phyloP scores from a whole-genome alignment of 768 basidiomycete genomes.

The Gloeophyllum trabeum region DNA sequence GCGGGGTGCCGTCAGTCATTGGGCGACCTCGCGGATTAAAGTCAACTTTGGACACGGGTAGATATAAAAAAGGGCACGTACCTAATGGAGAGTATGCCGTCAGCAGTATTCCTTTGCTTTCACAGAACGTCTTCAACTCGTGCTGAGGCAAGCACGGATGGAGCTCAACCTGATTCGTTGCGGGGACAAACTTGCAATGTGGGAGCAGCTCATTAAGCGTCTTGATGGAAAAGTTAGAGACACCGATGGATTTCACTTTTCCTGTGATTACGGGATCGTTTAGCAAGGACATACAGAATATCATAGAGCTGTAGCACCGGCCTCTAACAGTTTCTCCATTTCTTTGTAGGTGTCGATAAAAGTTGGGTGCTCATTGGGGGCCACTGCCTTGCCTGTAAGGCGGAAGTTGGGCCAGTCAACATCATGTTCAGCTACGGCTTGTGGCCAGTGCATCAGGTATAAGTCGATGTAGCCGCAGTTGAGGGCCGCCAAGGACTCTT shows the following conservation, averaged over 20 bases:
- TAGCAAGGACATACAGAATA: neutral
- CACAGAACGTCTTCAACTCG: constrained; percentile 30
- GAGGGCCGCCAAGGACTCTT: constrained; percentile 22
- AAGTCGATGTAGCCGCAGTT: constrained; percentile 34
- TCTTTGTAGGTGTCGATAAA: constrained; percentile 22
- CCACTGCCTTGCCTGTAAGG: constrained; percentile 6
- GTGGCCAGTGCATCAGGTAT: constrained; percentile 33
- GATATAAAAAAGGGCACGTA: too few relatives aligned
- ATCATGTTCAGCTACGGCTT: too few relatives aligned
- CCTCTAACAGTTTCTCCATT: constrained; percentile 17
- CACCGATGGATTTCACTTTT: constrained; percentile 37
- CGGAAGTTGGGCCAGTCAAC: neutral
- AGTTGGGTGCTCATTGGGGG: constrained; percentile 16
- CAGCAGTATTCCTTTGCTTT: constrained; percentile 26
- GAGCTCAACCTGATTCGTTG: constrained; percentile 28
- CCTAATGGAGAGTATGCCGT: constrained; percentile 38
- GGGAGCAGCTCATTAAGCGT: constrained; percentile 25
- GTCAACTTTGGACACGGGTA: too few relatives aligned
- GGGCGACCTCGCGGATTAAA: too few relatives aligned
- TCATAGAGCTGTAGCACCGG: constrained; percentile 11
- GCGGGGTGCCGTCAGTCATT: constrained; percentile 4
- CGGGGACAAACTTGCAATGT: constrained; percentile 28
- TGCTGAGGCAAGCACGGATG: constrained; percentile 31
- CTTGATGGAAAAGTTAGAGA: constrained; percentile 49
- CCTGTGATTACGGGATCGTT: constrained; percentile 11